Evolutionary conservation across 768 basidiomycete species (phyloP), one percentile per base, ranked within the genome.

Genomic region (Mycena filopes): DNA sequence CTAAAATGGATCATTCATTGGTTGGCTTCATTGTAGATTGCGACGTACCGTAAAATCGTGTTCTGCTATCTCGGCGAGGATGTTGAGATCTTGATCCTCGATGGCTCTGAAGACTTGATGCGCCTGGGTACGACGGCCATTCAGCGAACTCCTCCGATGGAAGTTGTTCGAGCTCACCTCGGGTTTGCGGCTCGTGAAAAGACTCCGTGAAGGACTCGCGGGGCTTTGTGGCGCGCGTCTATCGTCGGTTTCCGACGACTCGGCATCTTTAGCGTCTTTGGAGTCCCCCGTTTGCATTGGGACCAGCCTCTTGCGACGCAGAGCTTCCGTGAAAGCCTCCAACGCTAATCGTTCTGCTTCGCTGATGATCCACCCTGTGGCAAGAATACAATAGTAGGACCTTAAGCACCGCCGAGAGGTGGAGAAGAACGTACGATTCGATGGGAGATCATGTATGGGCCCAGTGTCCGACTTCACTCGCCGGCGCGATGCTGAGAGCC

Each of bases 51-150:
- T 5, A n/a, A 61, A 54, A 28, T 54, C 60, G 25, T 53, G 28
- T 47, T 61, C 60, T 16, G 60, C 60, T 10, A 61, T 53, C 15
- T 61, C 41, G 18, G 60, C 51, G 25, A 61, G 50, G 1, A 60
- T 9, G 12, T 50, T 12, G 29, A 61, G 42, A 28, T 61, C 51
- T 16, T 61, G 60, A 26, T 61, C 50, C 18, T 61, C 60, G 12
- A 61, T 61, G 0, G 60, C 51, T 40, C 51, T 23, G 36, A 61
- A 61, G 2, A 61, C 51, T 40, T 61, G 42, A 26, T 61, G 60
- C 5, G 51, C 51, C 60, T 61, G 48, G 2, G 25, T 12, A 23
- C 8, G 21, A 11, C 1, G 21, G 31, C 16, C 31, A 38, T 29
- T n/a, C 13, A 51, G 7, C 36, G 38, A 21, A n/a, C 7, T n/a